Percentiles rank a stretch among this genome's conserved stretches.
Conservation (phyloP, 2,329 filamentous ascomycete species). For the Fusarium aywerte region DNA sequence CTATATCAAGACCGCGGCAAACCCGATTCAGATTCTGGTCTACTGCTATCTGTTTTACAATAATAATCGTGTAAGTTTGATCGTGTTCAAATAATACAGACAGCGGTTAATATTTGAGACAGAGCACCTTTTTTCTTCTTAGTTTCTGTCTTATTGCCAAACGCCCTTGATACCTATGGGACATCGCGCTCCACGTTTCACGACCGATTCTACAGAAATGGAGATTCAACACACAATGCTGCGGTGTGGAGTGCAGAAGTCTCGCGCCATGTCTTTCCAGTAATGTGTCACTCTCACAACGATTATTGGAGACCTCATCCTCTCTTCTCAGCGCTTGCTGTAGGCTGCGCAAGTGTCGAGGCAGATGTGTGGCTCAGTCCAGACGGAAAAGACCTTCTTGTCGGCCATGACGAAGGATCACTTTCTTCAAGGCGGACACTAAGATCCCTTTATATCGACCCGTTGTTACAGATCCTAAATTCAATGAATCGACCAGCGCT, state of each 20-base stretch:
- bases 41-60: not conserved
- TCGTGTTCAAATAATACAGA: not conserved
- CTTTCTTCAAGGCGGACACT: not conserved
- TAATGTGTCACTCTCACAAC: not conserved
- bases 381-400: not conserved
- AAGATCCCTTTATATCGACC: not conserved
- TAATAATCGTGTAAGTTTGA: not conserved
- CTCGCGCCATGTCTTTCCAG: not conserved
- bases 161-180: not conserved
- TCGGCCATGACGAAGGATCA: not conserved
- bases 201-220: not conserved
- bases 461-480: not conserved
- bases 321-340: not conserved
- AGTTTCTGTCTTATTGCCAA: not conserved
- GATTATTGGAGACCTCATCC: not conserved
- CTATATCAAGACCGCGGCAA: not conserved
- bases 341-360: not conserved
- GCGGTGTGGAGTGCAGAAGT: not conserved
- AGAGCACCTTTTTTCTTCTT: not conserved
- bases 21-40: not conserved
- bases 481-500: not conserved
- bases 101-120: not conserved
- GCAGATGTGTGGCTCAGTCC: slow-evolving; percentile 1
- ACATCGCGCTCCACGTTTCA: not conserved
- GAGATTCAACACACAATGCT: not conserved